These are phyloP conservation scores for Coemansia sp. DNA, from an alignment of 192 early-diverging fungal genomes.

Conservation along the genomic window DNA sequence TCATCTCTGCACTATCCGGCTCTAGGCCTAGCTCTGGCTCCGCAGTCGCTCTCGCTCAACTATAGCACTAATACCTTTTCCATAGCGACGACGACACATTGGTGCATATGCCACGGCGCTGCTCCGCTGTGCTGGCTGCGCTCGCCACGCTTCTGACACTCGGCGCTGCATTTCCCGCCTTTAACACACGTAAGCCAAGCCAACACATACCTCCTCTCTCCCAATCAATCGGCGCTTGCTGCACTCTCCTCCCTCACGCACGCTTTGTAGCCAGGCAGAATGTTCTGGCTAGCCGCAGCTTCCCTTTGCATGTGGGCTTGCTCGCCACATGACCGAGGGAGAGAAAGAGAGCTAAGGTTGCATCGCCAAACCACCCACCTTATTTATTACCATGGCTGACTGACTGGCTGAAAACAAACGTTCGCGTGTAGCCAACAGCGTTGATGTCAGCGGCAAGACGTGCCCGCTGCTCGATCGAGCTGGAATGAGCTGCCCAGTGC, in stretches of 20 bases:
- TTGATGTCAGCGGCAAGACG: constrained; percentile 51
- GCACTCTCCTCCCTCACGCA: neutral
- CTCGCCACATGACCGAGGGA: too few relatives aligned
- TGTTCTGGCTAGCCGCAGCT: too few relatives aligned
- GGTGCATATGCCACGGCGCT: neutral
- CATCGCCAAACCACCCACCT: too few relatives aligned
- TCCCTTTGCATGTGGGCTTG: too few relatives aligned
- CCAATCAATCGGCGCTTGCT: neutral
- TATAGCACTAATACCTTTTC: neutral
- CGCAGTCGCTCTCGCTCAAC: neutral
- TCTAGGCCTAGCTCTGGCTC: neutral
- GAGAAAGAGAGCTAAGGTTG: too few relatives aligned
- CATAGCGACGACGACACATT: too few relatives aligned
- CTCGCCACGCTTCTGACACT: neutral
- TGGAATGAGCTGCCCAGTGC: constrained; percentile 56
- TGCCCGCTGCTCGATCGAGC: constrained; percentile 58
- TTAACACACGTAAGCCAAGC: constrained; percentile 24
- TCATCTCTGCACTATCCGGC: neutral
- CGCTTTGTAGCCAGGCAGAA: too few relatives aligned
- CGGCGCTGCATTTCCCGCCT: constrained; percentile 22
- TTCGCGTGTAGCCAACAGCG: constrained; percentile 47
- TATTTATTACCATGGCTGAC: neutral
- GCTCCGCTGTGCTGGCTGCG: neutral
- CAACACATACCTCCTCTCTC: neutral
- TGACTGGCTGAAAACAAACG: neutral